Percentiles rank a stretch among this genome's conserved stretches.
phyloP scores from a whole-genome alignment of 148 eudicot genomes.

The Persicaria maculosa region DNA sequence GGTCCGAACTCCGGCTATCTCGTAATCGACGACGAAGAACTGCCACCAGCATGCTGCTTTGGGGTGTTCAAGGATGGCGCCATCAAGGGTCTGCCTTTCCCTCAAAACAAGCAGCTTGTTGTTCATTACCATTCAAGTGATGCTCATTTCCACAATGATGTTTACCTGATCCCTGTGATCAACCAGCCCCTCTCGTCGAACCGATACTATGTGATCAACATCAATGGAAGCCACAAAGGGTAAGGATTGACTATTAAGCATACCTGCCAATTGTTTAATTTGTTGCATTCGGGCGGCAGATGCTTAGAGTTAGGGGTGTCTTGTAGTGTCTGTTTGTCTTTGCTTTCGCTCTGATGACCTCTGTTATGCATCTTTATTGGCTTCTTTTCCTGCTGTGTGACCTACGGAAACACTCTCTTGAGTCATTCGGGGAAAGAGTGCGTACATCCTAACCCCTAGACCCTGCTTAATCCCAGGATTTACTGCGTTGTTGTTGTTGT shows the following conservation, averaged over 20 bases:
- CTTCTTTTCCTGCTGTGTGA: no score
- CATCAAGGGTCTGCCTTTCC: slow-evolving; percentile 27
- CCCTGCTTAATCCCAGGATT: no score
- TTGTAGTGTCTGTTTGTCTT: no score
- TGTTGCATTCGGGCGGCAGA: background rate
- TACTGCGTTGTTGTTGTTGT: background rate
- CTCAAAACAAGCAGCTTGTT: slow-evolving; percentile 28
- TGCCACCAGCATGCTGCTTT: slow-evolving; percentile 8
- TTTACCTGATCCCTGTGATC: slow-evolving; percentile 30
- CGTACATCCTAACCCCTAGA: no score
- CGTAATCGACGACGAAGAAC: slow-evolving; percentile 24
- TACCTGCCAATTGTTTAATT: background rate
- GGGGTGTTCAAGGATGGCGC: slow-evolving; percentile 20
- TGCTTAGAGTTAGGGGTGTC: no score
- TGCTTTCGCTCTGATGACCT: no score
- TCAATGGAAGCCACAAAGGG: slow-evolving; percentile 28
- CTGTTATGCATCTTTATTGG: no score
- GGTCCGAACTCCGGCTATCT: slow-evolving; percentile 39
- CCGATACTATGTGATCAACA: slow-evolving; percentile 27
- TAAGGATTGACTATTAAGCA: slow-evolving; percentile 10
- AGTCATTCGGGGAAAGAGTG: no score
- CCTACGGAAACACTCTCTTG: no score
- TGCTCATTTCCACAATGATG: slow-evolving; percentile 13
- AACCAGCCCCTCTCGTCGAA: slow-evolving; percentile 29
- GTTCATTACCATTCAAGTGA: slow-evolving; percentile 17